Evolutionary conservation across 768 basidiomycete genomes (phyloP).

Genomic region (Suillus cothurnatus): DNA sequence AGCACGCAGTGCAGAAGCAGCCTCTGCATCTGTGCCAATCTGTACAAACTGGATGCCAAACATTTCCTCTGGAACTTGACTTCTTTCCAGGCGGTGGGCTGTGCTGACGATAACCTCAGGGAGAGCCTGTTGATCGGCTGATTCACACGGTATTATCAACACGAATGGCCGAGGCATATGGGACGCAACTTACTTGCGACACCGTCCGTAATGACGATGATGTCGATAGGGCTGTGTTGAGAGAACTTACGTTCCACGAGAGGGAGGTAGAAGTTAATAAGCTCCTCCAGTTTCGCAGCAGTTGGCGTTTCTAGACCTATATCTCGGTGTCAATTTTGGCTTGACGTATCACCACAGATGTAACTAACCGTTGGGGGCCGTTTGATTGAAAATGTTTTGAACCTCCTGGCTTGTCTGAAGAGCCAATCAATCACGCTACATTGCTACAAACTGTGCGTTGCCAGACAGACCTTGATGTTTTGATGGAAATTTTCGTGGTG

Average conservation of each 20-base stretch:
- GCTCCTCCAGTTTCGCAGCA: conserved; percentile 30
- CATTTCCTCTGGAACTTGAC: conserved; percentile 31
- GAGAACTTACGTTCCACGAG: conserved; percentile 16
- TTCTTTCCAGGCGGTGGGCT: conserved; percentile 33
- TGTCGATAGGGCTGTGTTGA: conserved; percentile 21
- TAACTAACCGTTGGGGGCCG: conserved; percentile 4
- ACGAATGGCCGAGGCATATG: not conserved
- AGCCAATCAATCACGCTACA: not conserved
- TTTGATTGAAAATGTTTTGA: conserved; percentile 5
- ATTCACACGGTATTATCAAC: not conserved
- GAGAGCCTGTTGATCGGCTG: conserved; percentile 18
- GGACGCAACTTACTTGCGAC: conserved; percentile 32
- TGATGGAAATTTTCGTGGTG: conserved; percentile 24
- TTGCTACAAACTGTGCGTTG: not conserved
- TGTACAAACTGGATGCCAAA: conserved; percentile 42
- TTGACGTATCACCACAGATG: not conserved
- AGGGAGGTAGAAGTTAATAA: conserved; percentile 34
- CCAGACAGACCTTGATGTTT: conserved; percentile 11
- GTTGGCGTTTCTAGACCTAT: conserved; percentile 28
- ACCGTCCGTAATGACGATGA: conserved; percentile 31
- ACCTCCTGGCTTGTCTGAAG: conserved; percentile 7
- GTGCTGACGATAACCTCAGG: conserved; percentile 25
- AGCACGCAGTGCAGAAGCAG: conserved; percentile 35
- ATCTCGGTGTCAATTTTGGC: conserved; percentile 8
- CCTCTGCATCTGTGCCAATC: conserved; percentile 33